Base-by-base conservation (phyloP, 2,329 filamentous ascomycete genomes). In the Paecilomyces formosus region DNA sequence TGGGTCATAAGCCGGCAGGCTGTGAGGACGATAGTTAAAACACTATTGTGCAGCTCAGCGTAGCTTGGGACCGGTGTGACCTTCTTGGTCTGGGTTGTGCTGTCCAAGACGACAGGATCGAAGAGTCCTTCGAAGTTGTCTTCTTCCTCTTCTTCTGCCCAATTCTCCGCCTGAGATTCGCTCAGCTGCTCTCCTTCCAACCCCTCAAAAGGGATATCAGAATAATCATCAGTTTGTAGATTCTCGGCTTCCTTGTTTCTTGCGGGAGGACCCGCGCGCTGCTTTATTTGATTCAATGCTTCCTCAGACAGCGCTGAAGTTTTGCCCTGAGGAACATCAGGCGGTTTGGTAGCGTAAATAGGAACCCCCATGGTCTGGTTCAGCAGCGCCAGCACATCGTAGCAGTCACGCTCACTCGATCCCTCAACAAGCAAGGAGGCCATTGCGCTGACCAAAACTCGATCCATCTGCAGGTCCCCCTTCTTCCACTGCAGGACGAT, bases 321-420 rank as follows among this genome's bases (percentile, higher is more conserved):
- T 56, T 51, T 60, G 60, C 31, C 31, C 49, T 18, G 56, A 21
- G 31, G 24, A n/a, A 15, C 53, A 39, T 61, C 59, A 5, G 61
- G 33, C 3, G 72, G 72, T 24, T 67, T 55, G n/a, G 63, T 62
- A 11, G 64, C 64, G 12, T 72, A 58, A 35, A 75, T 68, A 5
- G 87, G 84, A 50, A 96, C 82, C 53, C 85, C 82, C 85, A 93
- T 92, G 0, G 91, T 89, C 73, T 96, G 87, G 64, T 91, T 82
- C n/a, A 95, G 74, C 21, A 97, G 78, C 45, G 84, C 83, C 22
- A 96, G 81, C 1, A 96, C 79, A 65, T 90, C 85, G 61, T 88
- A 84, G 72, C 82, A 86, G 64, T 94, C 87, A 55, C 79, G 74
- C 18, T 82, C 78, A 11, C 81, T 74, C 35, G 73, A 76, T 15